A percentile compares a stretch with the other conserved stretches of the same genome.
These are phyloP conservation scores for Groenewaldozyma auringiensis DNA, from an alignment of 1,139 yeast genomes.

Conservation along the genomic window DNA sequence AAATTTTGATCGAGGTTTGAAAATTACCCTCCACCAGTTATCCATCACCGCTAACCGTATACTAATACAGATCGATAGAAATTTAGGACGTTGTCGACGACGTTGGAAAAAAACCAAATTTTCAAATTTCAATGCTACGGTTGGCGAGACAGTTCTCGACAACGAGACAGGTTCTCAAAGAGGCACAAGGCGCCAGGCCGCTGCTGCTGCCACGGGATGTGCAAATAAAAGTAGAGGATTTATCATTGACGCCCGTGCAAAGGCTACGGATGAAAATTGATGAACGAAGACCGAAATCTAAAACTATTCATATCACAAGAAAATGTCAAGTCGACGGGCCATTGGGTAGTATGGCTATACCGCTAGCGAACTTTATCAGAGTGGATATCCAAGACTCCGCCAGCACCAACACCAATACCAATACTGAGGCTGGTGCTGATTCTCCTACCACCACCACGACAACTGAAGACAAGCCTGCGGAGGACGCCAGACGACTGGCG, in stretches of 20 bases:
- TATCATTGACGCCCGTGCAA: slow-evolving; percentile 45
- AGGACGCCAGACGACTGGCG: slow-evolving; percentile 36
- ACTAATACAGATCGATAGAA: too few species aligned
- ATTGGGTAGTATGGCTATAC: slow-evolving; percentile 55
- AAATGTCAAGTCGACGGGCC: slow-evolving; percentile 73
- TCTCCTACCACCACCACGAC: too few species aligned
- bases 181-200: slow-evolving; percentile 52
- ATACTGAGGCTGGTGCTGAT: slow-evolving; percentile 20
- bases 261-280: slow-evolving; percentile 24
- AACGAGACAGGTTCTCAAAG: slow-evolving; percentile 9
- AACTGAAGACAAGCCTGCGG: slow-evolving; percentile 5
- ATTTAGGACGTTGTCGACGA: too few species aligned
- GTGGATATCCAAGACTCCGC: slow-evolving; percentile 23
- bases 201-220: slow-evolving; percentile 50
- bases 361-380: slow-evolving; percentile 65
- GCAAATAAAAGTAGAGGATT: slow-evolving; percentile 31
- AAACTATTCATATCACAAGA: slow-evolving; percentile 45
- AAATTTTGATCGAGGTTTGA: too few species aligned
- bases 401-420: slow-evolving; percentile 5
- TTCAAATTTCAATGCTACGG: neutral
- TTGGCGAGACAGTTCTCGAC: slow-evolving; percentile 12
- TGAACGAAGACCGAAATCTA: slow-evolving; percentile 47
- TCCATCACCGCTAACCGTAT: too few species aligned
- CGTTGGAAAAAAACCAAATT: too few species aligned
- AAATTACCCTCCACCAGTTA: too few species aligned